Percentiles rank a stretch among this genome's conserved stretches.
These are phyloP conservation scores for Arachis hypogaea DNA, from an alignment of 306 rosid species.

Conservation along the genomic window DNA sequence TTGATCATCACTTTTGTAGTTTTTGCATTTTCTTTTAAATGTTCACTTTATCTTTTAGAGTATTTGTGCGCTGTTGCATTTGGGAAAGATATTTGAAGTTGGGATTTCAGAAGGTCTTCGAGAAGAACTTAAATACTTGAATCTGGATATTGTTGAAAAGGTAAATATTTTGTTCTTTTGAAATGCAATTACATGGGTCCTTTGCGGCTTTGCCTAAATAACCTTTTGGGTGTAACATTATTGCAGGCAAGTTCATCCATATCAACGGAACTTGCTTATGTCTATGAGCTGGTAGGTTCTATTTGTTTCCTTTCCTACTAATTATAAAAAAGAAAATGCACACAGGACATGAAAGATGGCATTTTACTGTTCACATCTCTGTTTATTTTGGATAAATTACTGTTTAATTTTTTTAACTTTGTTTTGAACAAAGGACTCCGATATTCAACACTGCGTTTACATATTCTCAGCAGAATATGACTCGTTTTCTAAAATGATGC, in stretches of 20 bases:
- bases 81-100: conserved; percentile 93
- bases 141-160: conserved; percentile 81
- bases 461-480: neutral
- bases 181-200: conserved; percentile 40
- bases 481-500: neutral
- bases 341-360: neutral
- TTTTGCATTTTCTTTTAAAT: neutral
- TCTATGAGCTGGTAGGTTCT: conserved; percentile 79
- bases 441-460: neutral
- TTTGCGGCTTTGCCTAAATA: conserved; percentile 26
- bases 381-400: no score
- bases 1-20: conserved; percentile 13
- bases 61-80: conserved; percentile 82
- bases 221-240: conserved; percentile 20
- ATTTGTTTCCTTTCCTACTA: conserved; percentile 26
- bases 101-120: conserved; percentile 89
- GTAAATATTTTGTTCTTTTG: conserved; percentile 45
- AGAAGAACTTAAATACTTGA: conserved; percentile 65
- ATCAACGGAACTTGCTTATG: conserved; percentile 87
- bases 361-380: neutral
- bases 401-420: neutral
- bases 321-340: conserved; percentile 2
- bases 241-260: conserved; percentile 81
- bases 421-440: neutral
- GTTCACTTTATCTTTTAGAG: conserved; percentile 53